Conservation (phyloP, 495 filamentous ascomycete genomes). For the Ascobolus immersus region DNA sequence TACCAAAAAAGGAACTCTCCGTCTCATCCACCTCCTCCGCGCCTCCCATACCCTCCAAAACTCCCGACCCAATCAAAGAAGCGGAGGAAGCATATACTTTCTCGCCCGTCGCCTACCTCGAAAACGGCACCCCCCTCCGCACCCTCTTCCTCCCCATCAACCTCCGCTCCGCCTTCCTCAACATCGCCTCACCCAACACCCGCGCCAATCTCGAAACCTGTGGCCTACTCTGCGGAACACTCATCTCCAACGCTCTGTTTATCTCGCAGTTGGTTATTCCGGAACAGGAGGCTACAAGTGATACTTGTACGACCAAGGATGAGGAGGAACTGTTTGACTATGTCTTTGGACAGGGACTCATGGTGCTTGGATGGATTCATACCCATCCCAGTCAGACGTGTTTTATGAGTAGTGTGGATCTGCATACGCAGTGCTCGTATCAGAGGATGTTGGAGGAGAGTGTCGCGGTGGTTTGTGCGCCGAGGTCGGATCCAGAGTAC, state of each 20-base stretch:
- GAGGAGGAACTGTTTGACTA: constrained; percentile 65
- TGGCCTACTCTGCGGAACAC: constrained; percentile 71
- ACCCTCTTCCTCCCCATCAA: constrained; percentile 61
- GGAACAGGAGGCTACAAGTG: constrained; percentile 62
- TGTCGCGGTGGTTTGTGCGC: constrained; percentile 91
- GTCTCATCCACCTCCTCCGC: constrained; percentile 5
- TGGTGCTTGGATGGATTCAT: constrained; percentile 93
- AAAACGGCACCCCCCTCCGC: constrained; percentile 63
- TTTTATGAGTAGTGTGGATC: constrained; percentile 83
- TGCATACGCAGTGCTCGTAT: constrained; percentile 82
- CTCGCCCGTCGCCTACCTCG: constrained; percentile 61
- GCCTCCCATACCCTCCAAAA: constrained; percentile 16
- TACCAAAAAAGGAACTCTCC: constrained; percentile 12
- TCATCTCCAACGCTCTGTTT: constrained; percentile 82
- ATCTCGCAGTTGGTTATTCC: constrained; percentile 70
- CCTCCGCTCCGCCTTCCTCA: constrained; percentile 47
- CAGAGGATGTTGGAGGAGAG: constrained; percentile 86
- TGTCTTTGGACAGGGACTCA: constrained; percentile 57
- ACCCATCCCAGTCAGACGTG: constrained; percentile 91
- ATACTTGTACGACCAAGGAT: constrained; percentile 83
- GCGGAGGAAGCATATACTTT: constrained; percentile 34
- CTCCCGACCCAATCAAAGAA: constrained; percentile 17
- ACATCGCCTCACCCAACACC: constrained; percentile 25
- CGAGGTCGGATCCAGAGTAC: constrained; percentile 46
- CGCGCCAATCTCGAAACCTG: constrained; percentile 65